Evolutionary conservation across 371 early-diverging fungal species (phyloP).

Genomic region (Lichtheimia corymbifera): DNA sequence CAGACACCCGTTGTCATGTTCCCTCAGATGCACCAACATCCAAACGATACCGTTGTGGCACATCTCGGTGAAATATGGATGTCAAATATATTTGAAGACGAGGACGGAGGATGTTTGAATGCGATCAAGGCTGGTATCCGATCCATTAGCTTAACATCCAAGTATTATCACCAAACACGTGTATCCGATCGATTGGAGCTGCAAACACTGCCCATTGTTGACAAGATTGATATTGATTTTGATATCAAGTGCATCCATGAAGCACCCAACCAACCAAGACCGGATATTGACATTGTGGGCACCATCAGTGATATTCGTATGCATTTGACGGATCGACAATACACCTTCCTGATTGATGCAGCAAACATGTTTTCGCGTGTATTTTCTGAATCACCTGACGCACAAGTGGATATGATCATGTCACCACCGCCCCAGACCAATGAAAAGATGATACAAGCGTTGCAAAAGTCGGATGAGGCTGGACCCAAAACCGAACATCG

Average conservation of each 20-base stretch:
- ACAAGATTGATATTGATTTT: conserved; percentile 80
- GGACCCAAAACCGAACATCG: neutral
- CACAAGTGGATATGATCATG: conserved; percentile 2
- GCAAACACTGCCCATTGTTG: conserved; percentile 79
- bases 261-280: conserved; percentile 15
- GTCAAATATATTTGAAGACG: conserved; percentile 66
- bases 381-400: conserved; percentile 17
- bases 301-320: conserved; percentile 75
- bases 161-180: conserved; percentile 34
- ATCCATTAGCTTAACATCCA: conserved; percentile 70
- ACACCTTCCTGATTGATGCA: conserved; percentile 76
- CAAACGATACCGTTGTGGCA: conserved; percentile 65
- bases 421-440: neutral
- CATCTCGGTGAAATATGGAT: conserved; percentile 90
- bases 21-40: conserved; percentile 62
- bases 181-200: conserved; percentile 17
- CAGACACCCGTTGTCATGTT: conserved; percentile 89
- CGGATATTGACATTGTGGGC: conserved; percentile 60
- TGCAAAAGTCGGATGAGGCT: neutral
- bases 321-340: conserved; percentile 82
- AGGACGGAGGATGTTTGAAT: conserved; percentile 52
- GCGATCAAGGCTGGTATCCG: conserved; percentile 66
- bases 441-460: neutral
- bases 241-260: conserved; percentile 50
- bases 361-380: conserved; percentile 50